A percentile compares a stretch with the other conserved stretches of the same genome.
phyloP scores from a whole-genome alignment of 129 eudicot species.

The Apium graveolens region DNA sequence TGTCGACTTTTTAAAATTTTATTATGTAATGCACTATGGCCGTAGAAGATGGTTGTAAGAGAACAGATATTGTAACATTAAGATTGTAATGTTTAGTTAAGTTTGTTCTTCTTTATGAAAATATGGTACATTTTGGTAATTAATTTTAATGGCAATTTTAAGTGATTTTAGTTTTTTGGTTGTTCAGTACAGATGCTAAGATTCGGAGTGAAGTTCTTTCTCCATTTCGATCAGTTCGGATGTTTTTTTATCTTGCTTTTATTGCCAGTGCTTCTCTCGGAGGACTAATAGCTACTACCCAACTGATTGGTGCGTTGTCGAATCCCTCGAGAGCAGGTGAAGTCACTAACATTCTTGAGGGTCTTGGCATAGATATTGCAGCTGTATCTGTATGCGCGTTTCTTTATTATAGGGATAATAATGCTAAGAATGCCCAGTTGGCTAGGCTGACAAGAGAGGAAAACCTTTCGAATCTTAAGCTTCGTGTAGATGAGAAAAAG shows the following conservation, averaged over 20 bases:
- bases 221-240: slow-evolving; percentile 82
- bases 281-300: slow-evolving; percentile 72
- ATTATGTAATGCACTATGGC: not conserved
- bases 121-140: slow-evolving; percentile 13
- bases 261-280: slow-evolving; percentile 82
- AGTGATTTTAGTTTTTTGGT: slow-evolving; percentile 22
- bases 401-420: slow-evolving; percentile 65
- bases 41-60: not conserved
- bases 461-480: slow-evolving; percentile 69
- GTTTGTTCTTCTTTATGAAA: not conserved
- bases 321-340: slow-evolving; percentile 66
- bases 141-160: slow-evolving; percentile 14
- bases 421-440: slow-evolving; percentile 66
- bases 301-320: slow-evolving; percentile 66
- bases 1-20: not conserved
- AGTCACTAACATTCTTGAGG: slow-evolving; percentile 57
- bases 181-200: slow-evolving; percentile 71
- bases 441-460: slow-evolving; percentile 89
- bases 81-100: not conserved
- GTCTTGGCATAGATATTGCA: slow-evolving; percentile 76
- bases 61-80: not conserved
- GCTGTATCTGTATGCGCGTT: slow-evolving; percentile 76
- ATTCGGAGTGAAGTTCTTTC: slow-evolving; percentile 96
- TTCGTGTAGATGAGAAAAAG: slow-evolving; percentile 65
- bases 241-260: slow-evolving; percentile 94